Conservation (phyloP, 257 asterid genomes). For the Petrea volubilis region DNA sequence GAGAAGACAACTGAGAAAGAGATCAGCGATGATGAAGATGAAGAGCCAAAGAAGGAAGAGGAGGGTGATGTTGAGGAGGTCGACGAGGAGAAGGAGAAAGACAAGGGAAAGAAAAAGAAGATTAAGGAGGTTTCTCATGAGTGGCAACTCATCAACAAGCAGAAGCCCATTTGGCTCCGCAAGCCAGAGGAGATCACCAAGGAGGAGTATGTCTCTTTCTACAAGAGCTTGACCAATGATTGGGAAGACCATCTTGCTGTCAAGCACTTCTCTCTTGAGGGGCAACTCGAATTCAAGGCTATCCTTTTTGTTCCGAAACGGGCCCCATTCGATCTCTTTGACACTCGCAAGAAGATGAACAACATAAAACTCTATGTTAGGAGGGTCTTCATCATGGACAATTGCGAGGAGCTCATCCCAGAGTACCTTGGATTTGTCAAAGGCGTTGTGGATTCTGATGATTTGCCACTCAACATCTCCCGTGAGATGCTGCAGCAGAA, state of each 20-base stretch:
- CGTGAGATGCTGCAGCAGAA: slow-evolving; percentile 82
- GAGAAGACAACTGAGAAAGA: slow-evolving; percentile 83
- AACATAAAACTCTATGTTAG: slow-evolving; percentile 78
- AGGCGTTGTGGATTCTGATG: slow-evolving; percentile 83
- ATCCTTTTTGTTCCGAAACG: slow-evolving; percentile 76
- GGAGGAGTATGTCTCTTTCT: slow-evolving; percentile 78
- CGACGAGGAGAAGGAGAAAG: slow-evolving; percentile 67
- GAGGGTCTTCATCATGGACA: slow-evolving; percentile 80
- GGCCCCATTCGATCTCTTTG: slow-evolving; percentile 82
- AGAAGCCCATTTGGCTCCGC: slow-evolving; percentile 84
- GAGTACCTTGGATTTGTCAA: slow-evolving; percentile 78
- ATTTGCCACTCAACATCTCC: slow-evolving; percentile 75
- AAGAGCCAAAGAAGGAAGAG: slow-evolving; percentile 68
- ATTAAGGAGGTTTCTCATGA: slow-evolving; percentile 80
- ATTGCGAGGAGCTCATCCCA: slow-evolving; percentile 75
- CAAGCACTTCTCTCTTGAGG: slow-evolving; percentile 82
- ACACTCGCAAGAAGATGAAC: slow-evolving; percentile 71
- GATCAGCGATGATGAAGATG: slow-evolving; percentile 82
- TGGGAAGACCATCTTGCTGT: slow-evolving; percentile 93
- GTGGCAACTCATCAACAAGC: slow-evolving; percentile 74
- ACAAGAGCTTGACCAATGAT: slow-evolving; percentile 80
- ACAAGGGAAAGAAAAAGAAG: slow-evolving; percentile 73
- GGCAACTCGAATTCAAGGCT: slow-evolving; percentile 85
- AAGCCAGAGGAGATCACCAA: slow-evolving; percentile 82
- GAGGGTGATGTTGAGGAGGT: slow-evolving; percentile 77